A percentile compares a stretch with the other conserved stretches of the same genome.
These are phyloP conservation scores for Talaromyces sp. DNA, from an alignment of 2,329 filamentous ascomycete genomes.

Conservation along the genomic window DNA sequence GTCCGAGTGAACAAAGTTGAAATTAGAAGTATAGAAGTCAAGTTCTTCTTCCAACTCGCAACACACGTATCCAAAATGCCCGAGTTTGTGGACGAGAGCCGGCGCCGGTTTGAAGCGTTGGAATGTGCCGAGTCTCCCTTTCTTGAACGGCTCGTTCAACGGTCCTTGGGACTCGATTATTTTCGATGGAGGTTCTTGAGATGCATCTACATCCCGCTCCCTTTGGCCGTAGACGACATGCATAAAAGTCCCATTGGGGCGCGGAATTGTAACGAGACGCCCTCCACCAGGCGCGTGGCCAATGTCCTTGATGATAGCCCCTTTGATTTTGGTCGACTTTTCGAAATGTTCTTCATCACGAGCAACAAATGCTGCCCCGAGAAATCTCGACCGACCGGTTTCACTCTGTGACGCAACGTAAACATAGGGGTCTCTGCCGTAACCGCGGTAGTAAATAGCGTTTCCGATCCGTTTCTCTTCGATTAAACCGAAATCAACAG, in stretches of 20 bases:
- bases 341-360: constrained; percentile 53
- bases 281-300: constrained; percentile 21
- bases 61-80: constrained; percentile 36
- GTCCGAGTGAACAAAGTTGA: constrained; percentile 41
- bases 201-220: constrained; percentile 30
- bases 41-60: constrained; percentile 27
- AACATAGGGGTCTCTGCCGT: constrained; percentile 56
- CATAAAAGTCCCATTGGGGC: constrained; percentile 54
- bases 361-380: constrained; percentile 55
- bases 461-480: constrained; percentile 26
- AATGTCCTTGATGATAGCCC: constrained; percentile 50
- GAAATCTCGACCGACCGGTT: constrained; percentile 47
- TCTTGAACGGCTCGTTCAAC: constrained; percentile 17
- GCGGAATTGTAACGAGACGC: constrained; percentile 22
- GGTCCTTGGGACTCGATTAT: constrained; percentile 14
- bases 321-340: constrained; percentile 43
- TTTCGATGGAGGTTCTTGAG: constrained; percentile 13
- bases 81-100: constrained; percentile 31
- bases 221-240: constrained; percentile 55
- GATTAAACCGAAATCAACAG: constrained; percentile 27
- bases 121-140: constrained; percentile 21
- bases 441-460: constrained; percentile 56
- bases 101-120: constrained; percentile 28
- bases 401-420: constrained; percentile 51
- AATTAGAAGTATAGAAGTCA: constrained; percentile 35